Evolutionary conservation across 1,284 basidiomycete genomes (phyloP).

Genomic region (Cutaneotrichosporon cavernicola): DNA sequence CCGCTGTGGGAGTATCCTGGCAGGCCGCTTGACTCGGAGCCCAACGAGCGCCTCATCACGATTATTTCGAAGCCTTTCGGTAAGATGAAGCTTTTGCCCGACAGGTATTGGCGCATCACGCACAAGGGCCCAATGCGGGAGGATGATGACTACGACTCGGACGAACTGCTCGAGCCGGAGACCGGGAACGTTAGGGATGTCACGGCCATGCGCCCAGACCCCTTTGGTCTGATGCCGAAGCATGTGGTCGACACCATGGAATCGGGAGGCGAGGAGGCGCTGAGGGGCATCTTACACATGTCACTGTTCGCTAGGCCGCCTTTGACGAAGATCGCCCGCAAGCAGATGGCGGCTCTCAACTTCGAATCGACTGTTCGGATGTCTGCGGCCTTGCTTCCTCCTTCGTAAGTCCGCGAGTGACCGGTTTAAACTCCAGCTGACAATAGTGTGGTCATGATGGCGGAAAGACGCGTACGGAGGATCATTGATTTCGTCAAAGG

Average conservation of each 20-base stretch:
- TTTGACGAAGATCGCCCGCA: neutral
- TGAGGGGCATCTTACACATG: neutral
- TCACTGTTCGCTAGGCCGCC: neutral
- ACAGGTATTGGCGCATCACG: neutral
- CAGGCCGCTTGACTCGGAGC: neutral
- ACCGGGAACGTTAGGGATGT: neutral
- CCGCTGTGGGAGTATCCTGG: slow-evolving; percentile 1
- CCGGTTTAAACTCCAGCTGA: neutral
- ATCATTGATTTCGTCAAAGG: neutral
- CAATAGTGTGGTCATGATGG: neutral
- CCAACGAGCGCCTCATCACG: neutral
- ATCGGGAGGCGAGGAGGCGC: neutral
- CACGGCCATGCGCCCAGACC: neutral
- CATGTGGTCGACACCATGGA: neutral
- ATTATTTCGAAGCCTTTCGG: neutral
- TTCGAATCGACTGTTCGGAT: neutral
- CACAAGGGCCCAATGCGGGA: neutral
- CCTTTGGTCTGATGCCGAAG: neutral
- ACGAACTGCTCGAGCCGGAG: neutral
- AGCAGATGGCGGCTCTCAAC: neutral
- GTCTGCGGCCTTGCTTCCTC: neutral
- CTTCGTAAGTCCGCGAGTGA: neutral
- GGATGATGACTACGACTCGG: neutral
- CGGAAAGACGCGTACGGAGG: neutral
- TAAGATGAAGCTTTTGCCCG: neutral